Evolutionary conservation across 176 grass and related monocot genomes (phyloP).

Genomic region (Musa schizocarpa): DNA sequence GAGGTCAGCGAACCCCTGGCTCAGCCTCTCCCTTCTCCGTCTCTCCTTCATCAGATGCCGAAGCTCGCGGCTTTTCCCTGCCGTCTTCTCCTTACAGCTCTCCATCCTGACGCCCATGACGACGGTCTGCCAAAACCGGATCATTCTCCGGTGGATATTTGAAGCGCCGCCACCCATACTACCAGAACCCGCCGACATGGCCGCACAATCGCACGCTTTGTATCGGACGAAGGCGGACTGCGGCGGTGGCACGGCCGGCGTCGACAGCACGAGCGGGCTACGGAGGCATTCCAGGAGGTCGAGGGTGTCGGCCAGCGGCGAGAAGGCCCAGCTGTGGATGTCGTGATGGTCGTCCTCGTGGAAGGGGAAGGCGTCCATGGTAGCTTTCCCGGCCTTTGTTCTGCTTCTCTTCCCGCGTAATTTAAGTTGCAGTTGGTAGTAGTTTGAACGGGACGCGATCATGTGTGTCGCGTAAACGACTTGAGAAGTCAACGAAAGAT

Average conservation of each 20-base stretch:
- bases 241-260: neutral
- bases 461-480: too few species aligned
- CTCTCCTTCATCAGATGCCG: conserved; percentile 18
- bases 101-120: neutral
- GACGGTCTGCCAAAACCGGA: neutral
- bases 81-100: neutral
- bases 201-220: neutral
- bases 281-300: neutral
- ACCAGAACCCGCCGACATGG: neutral
- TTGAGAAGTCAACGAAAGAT: too few species aligned
- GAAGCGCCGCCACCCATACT: neutral
- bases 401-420: neutral
- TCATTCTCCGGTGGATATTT: conserved; percentile 5
- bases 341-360: neutral
- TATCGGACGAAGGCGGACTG: neutral
- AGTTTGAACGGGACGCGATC: too few species aligned
- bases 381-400: neutral
- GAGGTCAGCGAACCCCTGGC: conserved; percentile 19
- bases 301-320: neutral
- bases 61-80: neutral
- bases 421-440: neutral
- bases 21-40: conserved; percentile 10
- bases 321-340: neutral
- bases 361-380: neutral
- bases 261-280: neutral